Base-by-base conservation (phyloP, 345 rosid species). In the Draba incana region DNA sequence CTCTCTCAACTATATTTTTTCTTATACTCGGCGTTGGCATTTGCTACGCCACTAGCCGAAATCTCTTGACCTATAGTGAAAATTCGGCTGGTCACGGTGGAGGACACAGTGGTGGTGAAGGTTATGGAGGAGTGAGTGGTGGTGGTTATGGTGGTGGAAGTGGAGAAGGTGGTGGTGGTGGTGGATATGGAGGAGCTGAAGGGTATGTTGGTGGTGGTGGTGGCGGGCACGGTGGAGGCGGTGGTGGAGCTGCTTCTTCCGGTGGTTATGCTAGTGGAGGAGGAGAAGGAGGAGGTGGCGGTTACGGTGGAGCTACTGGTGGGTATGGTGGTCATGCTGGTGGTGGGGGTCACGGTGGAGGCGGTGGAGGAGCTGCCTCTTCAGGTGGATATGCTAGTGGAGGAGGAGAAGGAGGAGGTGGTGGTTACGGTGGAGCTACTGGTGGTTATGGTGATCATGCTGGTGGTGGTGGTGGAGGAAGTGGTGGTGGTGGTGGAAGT, bases 321-420 rank as follows among this genome's bases (percentile, higher is more conserved):
- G 88, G 81, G 3, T 68, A 62, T 12, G 74, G 64, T 46, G 78
- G 70, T 35, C 62, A 75, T 62, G 74, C 59, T 30, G 74, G 65
- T 11, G 78, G 82, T 12, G 81, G 71, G 8, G 78, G 72, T 12
- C 74, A 75, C 7, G 84, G 79, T 39, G 86, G 81, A 54, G 79
- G 77, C 1, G 70, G 76, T 44, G 84, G 84, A 10, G 77, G 59
- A 2, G 82, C 81, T 31, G 66, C 75, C 20, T 48, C 67, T 73
- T 66, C 67, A 0, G 72, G 77, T 66, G 76, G 72, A 0, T 67
- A 75, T 8, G 83, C 79, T 35, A 71, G 78, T 53, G 86, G 81
- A 45, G 75, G 77, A 35, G 71, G 77, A 51, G 77, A 73, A 66
- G 77, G 75, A 42, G 84, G 71, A 15, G 77, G 75, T 52, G 77